Conservation (phyloP, 805 yeast species). For the Sugiyamaella smithiae region DNA sequence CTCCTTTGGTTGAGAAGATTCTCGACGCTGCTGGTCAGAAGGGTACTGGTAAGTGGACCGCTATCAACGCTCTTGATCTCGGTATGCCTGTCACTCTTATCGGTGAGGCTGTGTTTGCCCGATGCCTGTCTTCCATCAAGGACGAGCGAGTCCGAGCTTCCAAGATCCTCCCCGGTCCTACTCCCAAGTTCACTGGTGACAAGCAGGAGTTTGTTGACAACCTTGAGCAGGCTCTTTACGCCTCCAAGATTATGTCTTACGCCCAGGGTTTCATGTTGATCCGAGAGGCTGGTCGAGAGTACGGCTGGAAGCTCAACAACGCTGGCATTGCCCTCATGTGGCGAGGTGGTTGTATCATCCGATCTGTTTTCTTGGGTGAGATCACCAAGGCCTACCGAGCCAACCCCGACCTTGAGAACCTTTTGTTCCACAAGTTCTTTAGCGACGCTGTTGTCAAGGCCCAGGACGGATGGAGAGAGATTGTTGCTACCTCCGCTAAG, state of each 20-base stretch:
- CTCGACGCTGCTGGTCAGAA: constrained; percentile 97
- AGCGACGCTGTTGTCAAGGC: constrained; percentile 87
- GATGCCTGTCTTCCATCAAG: constrained; percentile 93
- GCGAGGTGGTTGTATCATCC: constrained; percentile 99
- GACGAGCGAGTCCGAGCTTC: constrained; percentile 88
- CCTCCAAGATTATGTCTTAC: constrained; percentile 96
- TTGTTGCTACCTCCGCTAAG: constrained; percentile 71
- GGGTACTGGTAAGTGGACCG: constrained; percentile 99
- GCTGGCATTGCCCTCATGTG: constrained; percentile 99
- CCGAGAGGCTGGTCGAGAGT: constrained; percentile 96
- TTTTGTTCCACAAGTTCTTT: constrained; percentile 95
- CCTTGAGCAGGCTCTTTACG: constrained; percentile 96
- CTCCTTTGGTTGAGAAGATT: constrained; percentile 93
- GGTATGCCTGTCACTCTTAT: constrained; percentile 98
- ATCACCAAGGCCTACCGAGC: constrained; percentile 95
- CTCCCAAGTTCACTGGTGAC: constrained; percentile 64
- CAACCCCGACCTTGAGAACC: constrained; percentile 90
- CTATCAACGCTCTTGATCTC: constrained; percentile 93
- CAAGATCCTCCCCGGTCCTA: constrained; percentile 74
- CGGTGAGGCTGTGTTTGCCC: constrained; percentile 97
- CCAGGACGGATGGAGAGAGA: constrained; percentile 92
- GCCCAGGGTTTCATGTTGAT: constrained; percentile 99
- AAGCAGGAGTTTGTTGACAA: constrained; percentile 83
- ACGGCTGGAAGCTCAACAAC: constrained; percentile 95
- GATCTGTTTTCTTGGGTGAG: constrained; percentile 97